Evolutionary conservation across 345 rosid genomes (phyloP), one percentile per base, ranked within the genome.

Genomic region (Mallotus nudiflorus): DNA sequence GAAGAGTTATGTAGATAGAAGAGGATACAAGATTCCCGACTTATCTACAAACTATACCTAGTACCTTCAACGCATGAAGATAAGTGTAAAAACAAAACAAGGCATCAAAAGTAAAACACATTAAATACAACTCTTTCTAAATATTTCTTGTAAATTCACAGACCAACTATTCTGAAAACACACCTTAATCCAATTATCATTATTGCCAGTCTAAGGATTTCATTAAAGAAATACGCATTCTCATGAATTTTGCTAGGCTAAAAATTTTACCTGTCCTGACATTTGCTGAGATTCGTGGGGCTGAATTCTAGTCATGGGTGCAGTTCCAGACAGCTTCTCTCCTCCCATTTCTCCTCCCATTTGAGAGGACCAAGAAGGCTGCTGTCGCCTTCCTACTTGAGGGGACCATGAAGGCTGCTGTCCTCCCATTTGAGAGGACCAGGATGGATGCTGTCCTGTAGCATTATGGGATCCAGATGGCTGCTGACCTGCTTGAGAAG

Each of bases 311-410:
- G 27, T 18, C 46, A 35, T 25, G 18, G 33, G 57, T 6, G 49
- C 27, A 57, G 58, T 33, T 37, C 28, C 40, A 12, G 56, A 59
- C 24, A 29, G 57, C 39, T 68, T 68, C 29, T 50, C 63, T 31
- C 66, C 69, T 37, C 35, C 49, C 16, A 18, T 11, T 31, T 72
- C 61, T 14, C 75, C 75, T 58, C 25, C 48, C 13, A 4, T 35
- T 31, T 55, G 58, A 24, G 58, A 16, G 6, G 49, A 18, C 11
- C 22, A 13, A 19, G 54, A 20, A 15, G 29, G 45, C 12, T 51
- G 68, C 44, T 40, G 44, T 25, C 42, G 68, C 53, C 27, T 29
- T 25, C 42, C 67, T 39, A 28, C 67, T 1, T 15, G 31, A 14
- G 62, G 11, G 19, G 48, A 40, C 31, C 39, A 0, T 28, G 29